These are phyloP conservation scores for Annulohypoxylon stygium DNA, from an alignment of 495 filamentous ascomycete species.

Conservation along the genomic window DNA sequence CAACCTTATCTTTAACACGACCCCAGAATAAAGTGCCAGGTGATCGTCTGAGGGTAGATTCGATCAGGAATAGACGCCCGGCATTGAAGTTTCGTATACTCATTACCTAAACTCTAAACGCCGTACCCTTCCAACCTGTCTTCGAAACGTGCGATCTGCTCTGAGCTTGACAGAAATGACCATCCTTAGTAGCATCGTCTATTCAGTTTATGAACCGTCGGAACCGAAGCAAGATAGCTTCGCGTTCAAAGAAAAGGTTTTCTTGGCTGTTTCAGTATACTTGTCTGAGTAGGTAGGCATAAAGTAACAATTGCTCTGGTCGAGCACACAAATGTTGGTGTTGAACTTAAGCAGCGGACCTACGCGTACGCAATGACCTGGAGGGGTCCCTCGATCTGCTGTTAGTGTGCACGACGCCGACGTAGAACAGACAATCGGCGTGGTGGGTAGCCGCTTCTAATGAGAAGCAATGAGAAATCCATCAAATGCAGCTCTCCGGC, in stretches of 20 bases:
- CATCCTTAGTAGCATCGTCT: not conserved
- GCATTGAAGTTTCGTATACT: not conserved
- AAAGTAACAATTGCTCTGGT: not conserved
- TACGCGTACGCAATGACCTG: slow-evolving; percentile 2
- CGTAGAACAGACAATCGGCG: not conserved
- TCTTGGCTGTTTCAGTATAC: slow-evolving; percentile 40
- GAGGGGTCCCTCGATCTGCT: not conserved
- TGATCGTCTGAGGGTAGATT: slow-evolving; percentile 5
- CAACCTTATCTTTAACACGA: slow-evolving; percentile 12
- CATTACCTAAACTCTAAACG: slow-evolving; percentile 1
- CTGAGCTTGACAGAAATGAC: not conserved
- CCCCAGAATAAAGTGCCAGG: slow-evolving; percentile 1
- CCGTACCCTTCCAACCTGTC: not conserved
- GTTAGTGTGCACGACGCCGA: slow-evolving; percentile 2
- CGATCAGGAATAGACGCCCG: not conserved
- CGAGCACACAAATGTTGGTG: not conserved
- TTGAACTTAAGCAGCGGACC: slow-evolving; percentile 2
- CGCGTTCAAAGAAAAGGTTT: slow-evolving; percentile 18
- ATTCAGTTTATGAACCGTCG: slow-evolving; percentile 8
- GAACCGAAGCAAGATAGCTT: slow-evolving; percentile 10
- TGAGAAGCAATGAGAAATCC: slow-evolving; percentile 8
- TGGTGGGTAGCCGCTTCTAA: slow-evolving; percentile 5
- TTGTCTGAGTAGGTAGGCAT: not conserved
- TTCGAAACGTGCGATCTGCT: not conserved
- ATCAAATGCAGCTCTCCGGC: slow-evolving; percentile 33